Percentiles rank a stretch among this genome's conserved stretches.
Evolutionary conservation across 768 basidiomycete genomes (phyloP).

Genomic region (Amylocystis lapponica): DNA sequence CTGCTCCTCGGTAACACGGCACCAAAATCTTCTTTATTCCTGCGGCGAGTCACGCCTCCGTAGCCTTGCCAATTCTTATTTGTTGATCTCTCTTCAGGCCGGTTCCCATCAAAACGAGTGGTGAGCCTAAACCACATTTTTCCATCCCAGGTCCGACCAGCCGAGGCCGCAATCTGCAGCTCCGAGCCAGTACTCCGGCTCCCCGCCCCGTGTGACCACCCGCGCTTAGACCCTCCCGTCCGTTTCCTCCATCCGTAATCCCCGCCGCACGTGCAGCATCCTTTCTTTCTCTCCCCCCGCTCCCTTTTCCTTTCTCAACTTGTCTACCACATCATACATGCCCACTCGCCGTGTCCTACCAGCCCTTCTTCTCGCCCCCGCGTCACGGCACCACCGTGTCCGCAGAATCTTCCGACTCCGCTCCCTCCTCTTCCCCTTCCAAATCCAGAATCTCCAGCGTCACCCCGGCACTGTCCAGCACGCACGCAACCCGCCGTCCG

Average conservation of each 20-base stretch:
- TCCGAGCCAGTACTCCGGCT: constrained; percentile 8
- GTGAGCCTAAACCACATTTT: constrained; percentile 15
- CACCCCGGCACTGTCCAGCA: constrained; percentile 59
- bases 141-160: constrained; percentile 12
- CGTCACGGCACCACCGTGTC: constrained; percentile 8
- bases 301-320: too few relatives aligned
- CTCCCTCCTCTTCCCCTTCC: constrained; percentile 47
- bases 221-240: constrained; percentile 8
- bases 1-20: constrained; percentile 1
- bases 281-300: constrained; percentile 4
- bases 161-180: constrained; percentile 8
- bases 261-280: constrained; percentile 9
- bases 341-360: constrained; percentile 2
- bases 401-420: constrained; percentile 17
- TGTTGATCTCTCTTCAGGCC: constrained; percentile 4
- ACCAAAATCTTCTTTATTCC: constrained; percentile 5
- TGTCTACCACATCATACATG: constrained; percentile 1
- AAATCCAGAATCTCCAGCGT: constrained; percentile 72
- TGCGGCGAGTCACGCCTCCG: constrained; percentile 6
- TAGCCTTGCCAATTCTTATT: constrained; percentile 1
- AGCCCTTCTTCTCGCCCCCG: neutral
- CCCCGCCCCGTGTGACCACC: constrained; percentile 13
- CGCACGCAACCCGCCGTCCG: constrained; percentile 71
- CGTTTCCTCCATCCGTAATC: constrained; percentile 11
- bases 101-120: constrained; percentile 14